Evolutionary conservation across 257 asterid genomes (phyloP), one percentile per base, ranked within the genome.

Genomic region (Lantana camara): DNA sequence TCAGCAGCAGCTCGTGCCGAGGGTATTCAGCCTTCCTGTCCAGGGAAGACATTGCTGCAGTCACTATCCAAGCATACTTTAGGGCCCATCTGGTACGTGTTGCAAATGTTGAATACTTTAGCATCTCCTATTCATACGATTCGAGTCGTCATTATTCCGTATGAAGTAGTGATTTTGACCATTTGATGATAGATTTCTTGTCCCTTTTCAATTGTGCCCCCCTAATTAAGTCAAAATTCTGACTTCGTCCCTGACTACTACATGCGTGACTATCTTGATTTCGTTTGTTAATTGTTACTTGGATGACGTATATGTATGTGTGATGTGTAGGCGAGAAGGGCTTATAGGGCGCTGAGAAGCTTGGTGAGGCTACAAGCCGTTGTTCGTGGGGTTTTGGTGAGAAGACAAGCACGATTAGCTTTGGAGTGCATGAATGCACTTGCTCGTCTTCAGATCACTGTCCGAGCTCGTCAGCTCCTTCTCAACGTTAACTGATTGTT

Each of bases 371-470:
- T 83, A 66, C 96, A 90, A 66, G 95, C 97, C 0, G 68, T 85
- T 16, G 95, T 85, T 24, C 84, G 96, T 2, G 97, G 92, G 64
- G 95, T 79, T 47, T 45, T 75, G 23, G 92, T 77, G 34, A 73
- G 96, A 64, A 83, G 88, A 71, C 97, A 87, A 53, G 85, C 96
- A 0, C 82, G 88, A 9, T 79, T 85, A 29, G 94, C 97, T 50
- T 63, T 85, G 63, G 83, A 80, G 15, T 87, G 91, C 83, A 87
- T 85, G 97, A 85, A 85, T 17, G 86, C 94, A 7, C 85, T 87
- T 14, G 89, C 95, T 13, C 83, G 90, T 14, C 72, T 90, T 56
- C 95, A 90, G 52, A 72, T 87, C 72, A 81, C 91, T 0, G 71
- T 90, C 52, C 86, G 86, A 51, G 89, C 95, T 41, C 80, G 88